Evolutionary conservation across 192 early-diverging fungal genomes (phyloP), one percentile per base, ranked within the genome.

Genomic region (Coemansia sp.): DNA sequence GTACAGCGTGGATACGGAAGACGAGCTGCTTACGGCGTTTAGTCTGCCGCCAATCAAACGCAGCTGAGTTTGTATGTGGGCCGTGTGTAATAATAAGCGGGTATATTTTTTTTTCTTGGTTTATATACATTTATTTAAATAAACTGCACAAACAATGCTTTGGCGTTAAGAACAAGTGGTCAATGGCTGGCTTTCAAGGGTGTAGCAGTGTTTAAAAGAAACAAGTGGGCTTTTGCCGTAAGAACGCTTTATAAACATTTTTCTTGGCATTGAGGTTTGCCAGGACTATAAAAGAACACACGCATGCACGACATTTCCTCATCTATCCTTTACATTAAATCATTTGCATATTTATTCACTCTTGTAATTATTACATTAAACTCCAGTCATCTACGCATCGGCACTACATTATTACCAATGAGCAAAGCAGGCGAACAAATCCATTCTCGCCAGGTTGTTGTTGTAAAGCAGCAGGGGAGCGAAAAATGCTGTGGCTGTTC

Each of bases 1-100:
- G 31, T 81, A 81, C 60, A 75, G 73, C 25, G 60, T 81, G 49
- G 78, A 81, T 36, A 15, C 60, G 11, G 78, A 75, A 31, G 78
- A 81, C 25, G 59, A 65, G 19, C 54, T 81, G 65, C 17, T 75
- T 10, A 47, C 63, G 0, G 66, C 71, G 40, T 81, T 69, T 19
- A 59, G 48, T 17, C 19, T 81, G 53, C 62, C 44, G 20, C 69
- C 72, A 0, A 64, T 75, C 42, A 68, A 63, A 44, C 78, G 64
- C 20, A 69, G 67, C 7, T 70, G 52, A 37, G 6, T 37, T 15
- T 10, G 21, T 19, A 37, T 44, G 4, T 44, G 40, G 3, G 40
- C 15, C n/a, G 11, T 44, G 12, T 42, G 11, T 44, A 15, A 4
- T 44, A 44, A 2, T 44, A 44, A 44, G 40, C 40, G 40, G 40